A percentile compares a stretch with the other conserved stretches of the same genome.
Evolutionary conservation across 176 grass and related monocot species (phyloP).

Genomic region (Hyparrhenia diplandra): DNA sequence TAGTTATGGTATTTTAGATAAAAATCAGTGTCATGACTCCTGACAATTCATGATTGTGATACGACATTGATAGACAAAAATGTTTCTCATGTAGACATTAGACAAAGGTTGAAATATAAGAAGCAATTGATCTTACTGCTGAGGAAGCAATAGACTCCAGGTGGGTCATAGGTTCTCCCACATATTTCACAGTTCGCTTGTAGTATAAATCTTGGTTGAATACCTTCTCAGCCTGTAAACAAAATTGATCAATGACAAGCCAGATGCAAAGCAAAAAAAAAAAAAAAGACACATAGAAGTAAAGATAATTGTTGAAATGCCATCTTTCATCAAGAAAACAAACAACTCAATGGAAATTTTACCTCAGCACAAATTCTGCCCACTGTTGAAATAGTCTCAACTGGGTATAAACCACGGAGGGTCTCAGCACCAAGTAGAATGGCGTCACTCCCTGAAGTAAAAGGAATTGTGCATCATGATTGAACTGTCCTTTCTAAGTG

Average conservation of each 20-base stretch:
- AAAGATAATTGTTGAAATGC: neutral
- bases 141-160: conserved; percentile 99
- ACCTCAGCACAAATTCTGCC: conserved; percentile 99
- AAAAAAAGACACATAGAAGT: neutral
- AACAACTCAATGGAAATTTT: neutral
- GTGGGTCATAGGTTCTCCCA: conserved; percentile 97
- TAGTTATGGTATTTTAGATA: conserved; percentile 13
- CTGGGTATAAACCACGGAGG: conserved; percentile 91
- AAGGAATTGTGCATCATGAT: conserved; percentile 21
- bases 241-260: neutral
- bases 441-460: conserved; percentile 81
- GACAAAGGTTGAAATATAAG: neutral
- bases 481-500: neutral
- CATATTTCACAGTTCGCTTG: conserved; percentile 90
- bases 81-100: neutral
- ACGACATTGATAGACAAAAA: neutral
- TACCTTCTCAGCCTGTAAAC: conserved; percentile 92
- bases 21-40: neutral
- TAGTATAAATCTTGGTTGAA: conserved; percentile 99
- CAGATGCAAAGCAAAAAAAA: neutral
- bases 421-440: conserved; percentile 99
- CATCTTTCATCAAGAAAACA: conserved; percentile 7
- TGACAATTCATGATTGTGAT: neutral
- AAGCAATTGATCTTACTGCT: conserved; percentile 50
- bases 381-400: conserved; percentile 90